Evolutionary conservation across 495 filamentous ascomycete species (phyloP), one percentile per base, ranked within the genome.

Genomic region (Neurospora hispaniola): DNA sequence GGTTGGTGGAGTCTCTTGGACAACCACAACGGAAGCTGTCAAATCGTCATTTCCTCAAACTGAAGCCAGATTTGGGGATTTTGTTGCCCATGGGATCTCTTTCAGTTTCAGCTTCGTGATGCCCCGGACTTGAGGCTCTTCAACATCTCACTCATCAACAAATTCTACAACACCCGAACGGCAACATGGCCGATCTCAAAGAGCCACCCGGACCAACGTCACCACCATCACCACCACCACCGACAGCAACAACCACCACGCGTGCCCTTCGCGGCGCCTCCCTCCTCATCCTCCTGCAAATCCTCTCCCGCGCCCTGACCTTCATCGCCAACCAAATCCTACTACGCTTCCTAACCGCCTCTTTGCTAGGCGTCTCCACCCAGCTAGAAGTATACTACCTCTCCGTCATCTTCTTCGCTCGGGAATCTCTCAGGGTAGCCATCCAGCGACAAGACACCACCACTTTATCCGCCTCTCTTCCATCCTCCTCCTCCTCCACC

Each of bases 351-450:
- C 83, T 98, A 27, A 95, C 94, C 0, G 94, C 96, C 0, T 87
- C 91, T 54, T 85, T 94, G 0, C 86, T 98, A 2, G 96, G 94
- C 5, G 85, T 96, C 39, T 92, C 94, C 2, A 89, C 93, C 4
- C 96, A 97, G 79, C 87, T 98, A 5, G 96, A 99, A 74, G 88
- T 98, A 2, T 97, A 92, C 80, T 93, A 93, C 72, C 90, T 94
- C 40, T 91, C 93, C 3, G 90, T 96, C 12, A 85, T 98, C 3
- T 97, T 94, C 79, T 98, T 98, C 75, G 92, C 96, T 0, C 86
- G 96, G 41, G 96, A 99, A 81, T 93, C 90, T 71, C 82, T 98
- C 54, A 88, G 96, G 20, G 89, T 94, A 31, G 94, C 94, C 4
- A 87, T 97, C 43, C 94, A 97, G 80, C 87, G 95, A 73, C 92